Conservation (phyloP, 169 alveolate species). For the Pseudocohnilembus persalinus region DNA sequence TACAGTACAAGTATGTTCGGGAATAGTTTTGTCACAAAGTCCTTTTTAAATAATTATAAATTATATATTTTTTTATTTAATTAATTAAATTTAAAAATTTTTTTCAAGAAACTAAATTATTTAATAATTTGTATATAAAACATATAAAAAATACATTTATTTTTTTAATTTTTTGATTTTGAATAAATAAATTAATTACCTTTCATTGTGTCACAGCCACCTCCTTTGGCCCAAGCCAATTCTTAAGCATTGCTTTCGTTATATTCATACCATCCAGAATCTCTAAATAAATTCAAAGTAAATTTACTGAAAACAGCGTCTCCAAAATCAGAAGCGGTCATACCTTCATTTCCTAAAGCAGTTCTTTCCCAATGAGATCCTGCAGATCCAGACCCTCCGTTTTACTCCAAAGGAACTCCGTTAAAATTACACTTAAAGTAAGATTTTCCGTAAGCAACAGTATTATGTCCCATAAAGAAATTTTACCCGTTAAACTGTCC, state of each 20-base stretch:
- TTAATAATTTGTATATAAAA: too few relatives aligned
- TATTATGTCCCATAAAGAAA: background rate
- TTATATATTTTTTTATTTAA: too few relatives aligned
- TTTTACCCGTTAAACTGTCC: background rate
- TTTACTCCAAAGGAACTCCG: constrained; percentile 37
- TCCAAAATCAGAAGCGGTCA: constrained; percentile 28
- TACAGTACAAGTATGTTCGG: background rate
- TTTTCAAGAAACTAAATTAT: too few relatives aligned
- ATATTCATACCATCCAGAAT: background rate
- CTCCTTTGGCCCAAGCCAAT: background rate
- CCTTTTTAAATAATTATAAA: too few relatives aligned
- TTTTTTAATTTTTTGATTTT: too few relatives aligned
- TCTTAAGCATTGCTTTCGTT: background rate
- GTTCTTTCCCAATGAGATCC: constrained; percentile 52
- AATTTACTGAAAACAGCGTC: constrained; percentile 21
- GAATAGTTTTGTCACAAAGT: background rate
- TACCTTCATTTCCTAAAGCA: constrained; percentile 25
- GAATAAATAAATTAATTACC: too few relatives aligned
- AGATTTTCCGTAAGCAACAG: background rate
- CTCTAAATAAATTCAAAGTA: constrained; percentile 15
- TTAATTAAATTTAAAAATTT: too few relatives aligned
- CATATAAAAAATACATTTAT: too few relatives aligned
- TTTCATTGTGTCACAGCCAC: background rate
- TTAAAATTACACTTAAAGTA: background rate
- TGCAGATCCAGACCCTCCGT: constrained; percentile 43